Evolutionary conservation across 371 early-diverging fungal genomes (phyloP).

Genomic region (Polyrhizophydium stewartii): DNA sequence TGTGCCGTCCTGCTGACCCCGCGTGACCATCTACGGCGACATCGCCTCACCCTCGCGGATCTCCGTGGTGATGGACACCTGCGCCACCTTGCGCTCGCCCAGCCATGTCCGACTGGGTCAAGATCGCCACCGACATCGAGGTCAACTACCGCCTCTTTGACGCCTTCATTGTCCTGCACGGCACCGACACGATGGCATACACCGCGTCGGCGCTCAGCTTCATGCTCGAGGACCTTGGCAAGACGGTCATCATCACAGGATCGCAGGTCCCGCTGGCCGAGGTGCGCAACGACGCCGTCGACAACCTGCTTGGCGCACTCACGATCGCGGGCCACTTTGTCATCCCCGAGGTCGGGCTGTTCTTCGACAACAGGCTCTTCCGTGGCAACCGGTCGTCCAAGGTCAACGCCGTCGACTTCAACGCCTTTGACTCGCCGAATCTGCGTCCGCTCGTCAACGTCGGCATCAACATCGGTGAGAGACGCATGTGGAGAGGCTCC

Average conservation of each 20-base stretch:
- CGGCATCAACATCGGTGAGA: slow-evolving; percentile 83
- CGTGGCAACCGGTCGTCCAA: slow-evolving; percentile 96
- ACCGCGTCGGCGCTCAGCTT: slow-evolving; percentile 85
- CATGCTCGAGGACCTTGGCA: slow-evolving; percentile 94
- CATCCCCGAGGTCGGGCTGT: slow-evolving; percentile 94
- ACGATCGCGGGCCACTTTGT: slow-evolving; percentile 85
- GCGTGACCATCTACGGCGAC: too few relatives aligned
- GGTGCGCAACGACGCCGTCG: slow-evolving; percentile 94
- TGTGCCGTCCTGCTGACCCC: too few relatives aligned
- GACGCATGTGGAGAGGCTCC: too few relatives aligned
- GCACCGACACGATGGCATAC: slow-evolving; percentile 45
- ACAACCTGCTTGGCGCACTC: slow-evolving; percentile 81
- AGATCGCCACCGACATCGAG: slow-evolving; percentile 93
- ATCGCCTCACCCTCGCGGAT: not conserved
- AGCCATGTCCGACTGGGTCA: slow-evolving; percentile 79
- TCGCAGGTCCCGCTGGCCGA: slow-evolving; percentile 94
- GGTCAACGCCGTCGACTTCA: slow-evolving; percentile 89
- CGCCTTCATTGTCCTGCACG: slow-evolving; percentile 92
- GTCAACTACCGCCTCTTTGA: slow-evolving; percentile 87
- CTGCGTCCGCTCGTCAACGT: slow-evolving; percentile 81
- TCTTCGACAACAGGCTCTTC: slow-evolving; percentile 90
- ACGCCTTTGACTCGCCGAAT: slow-evolving; percentile 96
- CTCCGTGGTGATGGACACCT: not conserved
- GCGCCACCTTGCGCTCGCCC: not conserved
- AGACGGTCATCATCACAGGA: slow-evolving; percentile 96